Base-by-base conservation (phyloP, 495 filamentous ascomycete species). In the Bathelium albidoporum region DNA sequence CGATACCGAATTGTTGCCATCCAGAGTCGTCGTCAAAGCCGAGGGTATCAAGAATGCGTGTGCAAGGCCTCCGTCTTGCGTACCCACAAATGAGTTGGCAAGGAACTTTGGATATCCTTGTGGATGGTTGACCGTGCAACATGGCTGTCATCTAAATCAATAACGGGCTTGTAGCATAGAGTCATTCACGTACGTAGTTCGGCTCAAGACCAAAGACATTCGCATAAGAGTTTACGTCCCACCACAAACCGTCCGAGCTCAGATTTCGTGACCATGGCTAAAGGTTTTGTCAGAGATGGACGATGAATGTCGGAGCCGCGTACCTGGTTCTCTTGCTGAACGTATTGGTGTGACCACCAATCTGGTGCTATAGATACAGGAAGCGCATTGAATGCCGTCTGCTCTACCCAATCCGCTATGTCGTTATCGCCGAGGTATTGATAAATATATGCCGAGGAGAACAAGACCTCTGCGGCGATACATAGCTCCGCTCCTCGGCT, bases 81-180 rank as follows among this genome's bases (percentile, higher is more conserved):
- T 64, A 14, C 32, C 45, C 2, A 72, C 63, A 59, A 63, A 75
- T 24, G 64, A 66, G 31, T 59, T 66, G 16, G 71, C 61, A 4
- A 83, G 72, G 63, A 82, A 85, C 62, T 87, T 86, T 0, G 84
- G 83, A 63, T 78, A 80, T 0, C 79, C 83, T 69, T 86, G 83
- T 0, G 79, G 81, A 69, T 85, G 79, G 67, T 86, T 86, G 62
- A 87, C 83, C 1, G 83, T 85, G 69, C 84, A 86, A 73, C 84
- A 86, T 16, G 82, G 61, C 24, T 73, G 18, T 14, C 29, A 9
- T 7, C 20, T 29, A 7, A 73, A 49, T 73, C 66, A 55, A 24
- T 20, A 29, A 28, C 29, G 24, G 20, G 9, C 9, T 3, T 11
- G 24, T 9, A 29, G 10, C 22, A 26, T 9, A 29, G 29, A 24